Conservation (phyloP, 305 asterid genomes). For the Euphrasia arctica region DNA sequence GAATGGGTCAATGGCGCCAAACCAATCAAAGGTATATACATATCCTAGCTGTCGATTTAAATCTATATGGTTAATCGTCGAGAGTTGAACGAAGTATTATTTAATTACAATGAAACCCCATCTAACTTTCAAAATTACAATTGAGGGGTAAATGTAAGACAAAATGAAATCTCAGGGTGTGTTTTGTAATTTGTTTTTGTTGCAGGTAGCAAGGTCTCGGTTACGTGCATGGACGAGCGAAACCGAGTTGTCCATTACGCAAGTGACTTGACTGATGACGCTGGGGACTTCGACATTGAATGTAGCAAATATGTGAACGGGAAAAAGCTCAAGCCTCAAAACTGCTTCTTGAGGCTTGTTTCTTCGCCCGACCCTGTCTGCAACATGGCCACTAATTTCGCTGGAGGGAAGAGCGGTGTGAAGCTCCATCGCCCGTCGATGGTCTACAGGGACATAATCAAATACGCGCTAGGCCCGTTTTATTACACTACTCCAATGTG, state of each 20-base stretch:
- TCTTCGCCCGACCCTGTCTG: conserved; percentile 85
- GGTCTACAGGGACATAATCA: conserved; percentile 57
- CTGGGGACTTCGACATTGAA: conserved; percentile 51
- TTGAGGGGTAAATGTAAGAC: too few species aligned
- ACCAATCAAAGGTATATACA: conserved; percentile 58
- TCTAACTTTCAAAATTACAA: too few species aligned
- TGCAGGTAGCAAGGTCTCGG: conserved; percentile 71
- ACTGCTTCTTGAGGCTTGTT: conserved; percentile 66
- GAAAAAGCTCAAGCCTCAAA: conserved; percentile 47
- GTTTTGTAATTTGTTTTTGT: not conserved
- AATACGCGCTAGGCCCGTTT: conserved; percentile 59
- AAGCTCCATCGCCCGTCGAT: conserved; percentile 59
- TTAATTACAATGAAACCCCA: too few species aligned
- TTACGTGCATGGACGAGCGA: conserved; percentile 70
- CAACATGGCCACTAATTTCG: conserved; percentile 71
- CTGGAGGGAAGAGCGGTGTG: conserved; percentile 73
- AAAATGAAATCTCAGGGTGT: not conserved
- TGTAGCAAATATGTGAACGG: conserved; percentile 43
- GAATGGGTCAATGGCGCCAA: conserved; percentile 71
- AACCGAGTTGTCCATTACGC: conserved; percentile 63
- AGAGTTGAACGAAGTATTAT: not conserved
- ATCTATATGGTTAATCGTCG: not conserved
- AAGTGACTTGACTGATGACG: conserved; percentile 68
- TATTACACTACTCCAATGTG: conserved; percentile 92
- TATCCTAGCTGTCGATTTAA: not conserved